A percentile compares a stretch with the other conserved stretches of the same genome.
phyloP scores from a whole-genome alignment of 176 grass and related monocot genomes.

The Carex cristatella region DNA sequence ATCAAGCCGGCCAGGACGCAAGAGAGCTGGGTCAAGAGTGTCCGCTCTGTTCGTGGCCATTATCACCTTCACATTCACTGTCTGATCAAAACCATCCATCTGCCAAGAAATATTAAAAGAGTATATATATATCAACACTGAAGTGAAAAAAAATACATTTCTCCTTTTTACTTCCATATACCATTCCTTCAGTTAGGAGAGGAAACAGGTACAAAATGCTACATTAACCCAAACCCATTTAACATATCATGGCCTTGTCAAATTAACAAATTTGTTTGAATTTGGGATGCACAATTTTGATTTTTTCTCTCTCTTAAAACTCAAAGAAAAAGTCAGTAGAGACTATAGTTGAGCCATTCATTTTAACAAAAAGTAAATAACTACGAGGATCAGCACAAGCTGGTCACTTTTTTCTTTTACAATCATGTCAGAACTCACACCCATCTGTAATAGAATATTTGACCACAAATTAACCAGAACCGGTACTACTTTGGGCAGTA shows the following conservation, averaged over 20 bases:
- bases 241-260: background rate
- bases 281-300: background rate
- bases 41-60: slow-evolving; percentile 99
- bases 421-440: background rate
- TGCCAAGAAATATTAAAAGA: slow-evolving; percentile 28
- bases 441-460: background rate
- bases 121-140: background rate
- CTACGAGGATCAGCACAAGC: background rate
- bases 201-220: background rate
- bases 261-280: background rate
- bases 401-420: background rate
- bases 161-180: background rate
- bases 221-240: background rate
- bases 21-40: slow-evolving; percentile 86
- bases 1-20: slow-evolving; percentile 90
- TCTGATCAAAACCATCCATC: slow-evolving; percentile 99
- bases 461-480: background rate
- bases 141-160: background rate
- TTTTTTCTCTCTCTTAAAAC: background rate
- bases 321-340: background rate
- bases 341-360: background rate
- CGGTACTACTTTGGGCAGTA: background rate
- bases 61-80: slow-evolving; percentile 99
- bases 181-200: background rate
- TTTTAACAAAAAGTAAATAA: too few species aligned